Base-by-base conservation (phyloP, 108 stramenopile species). In the Parietichytrium sp. region DNA sequence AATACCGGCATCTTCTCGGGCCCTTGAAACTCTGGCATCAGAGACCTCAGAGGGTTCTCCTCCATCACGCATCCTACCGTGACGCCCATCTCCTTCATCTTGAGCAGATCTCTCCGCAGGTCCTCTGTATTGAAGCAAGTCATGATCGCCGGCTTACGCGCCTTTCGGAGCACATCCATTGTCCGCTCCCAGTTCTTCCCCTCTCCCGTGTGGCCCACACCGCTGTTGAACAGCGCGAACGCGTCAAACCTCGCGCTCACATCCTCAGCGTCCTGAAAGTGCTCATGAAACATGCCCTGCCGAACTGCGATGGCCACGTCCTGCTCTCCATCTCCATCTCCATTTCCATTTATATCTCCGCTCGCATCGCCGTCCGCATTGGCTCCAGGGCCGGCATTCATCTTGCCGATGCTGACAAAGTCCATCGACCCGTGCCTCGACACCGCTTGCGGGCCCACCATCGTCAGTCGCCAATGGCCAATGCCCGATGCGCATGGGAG, bases 21-120 rank as follows among this genome's bases (percentile, higher is more conserved):
- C 29, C 6, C 6, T 0, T 33, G 45, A 27, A 25, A 2, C 38
- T 72, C 61, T 1, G 20, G 61, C 10, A 8, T 27, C 8, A 72
- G 33, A 6, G 61, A 72, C 6, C 61, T 7, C 61, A 72, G 61
- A 72, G 61, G 42, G 45, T 72, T 72, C 33, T 72, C 61, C 7
- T 23, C 38, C 15, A 18, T 42, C 6, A 36, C 42, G 20, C 36
- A 20, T 1, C 2, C 33, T n/a, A 72, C 20, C 13, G 36, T 20
- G 10, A 25, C 61, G 10, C 61, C 61, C 10, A 72, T 33, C 8
- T 33, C 61, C 33, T 27, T 42, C 16, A 72, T 13, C 42, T 33
- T 42, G 10, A 45, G 10, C 6, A 72, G 20, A 27, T 72, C 61
- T 33, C 61, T 33, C 33, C 38, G n/a, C 8, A 72, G 61, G 20